Evolutionary conservation across 2,329 filamentous ascomycete genomes (phyloP).

Genomic region (Epichloe coenophiala): DNA sequence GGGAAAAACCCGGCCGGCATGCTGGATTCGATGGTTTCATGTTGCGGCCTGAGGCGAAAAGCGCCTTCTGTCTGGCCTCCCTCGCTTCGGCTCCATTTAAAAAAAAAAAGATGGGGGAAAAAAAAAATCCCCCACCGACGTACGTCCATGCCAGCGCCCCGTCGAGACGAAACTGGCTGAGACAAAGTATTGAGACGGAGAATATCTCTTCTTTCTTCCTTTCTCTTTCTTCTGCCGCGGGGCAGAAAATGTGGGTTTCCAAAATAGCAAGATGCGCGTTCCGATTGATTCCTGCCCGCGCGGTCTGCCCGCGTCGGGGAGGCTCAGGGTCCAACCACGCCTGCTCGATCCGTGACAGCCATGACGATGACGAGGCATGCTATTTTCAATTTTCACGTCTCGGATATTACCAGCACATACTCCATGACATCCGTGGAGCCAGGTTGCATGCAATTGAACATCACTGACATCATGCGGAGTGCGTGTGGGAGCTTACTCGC

Average conservation of each 20-base stretch:
- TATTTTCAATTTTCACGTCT: not conserved
- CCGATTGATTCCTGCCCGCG: not conserved
- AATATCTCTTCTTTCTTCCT: not conserved
- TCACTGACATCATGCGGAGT: no score
- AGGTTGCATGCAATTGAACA: not conserved
- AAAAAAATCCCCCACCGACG: no score
- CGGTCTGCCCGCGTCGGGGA: not conserved
- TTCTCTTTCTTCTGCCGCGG: not conserved
- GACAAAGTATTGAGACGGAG: conserved; percentile 1
- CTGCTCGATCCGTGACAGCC: not conserved
- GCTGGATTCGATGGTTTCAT: conserved; percentile 1
- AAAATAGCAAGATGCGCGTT: not conserved
- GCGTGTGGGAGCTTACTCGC: no score
- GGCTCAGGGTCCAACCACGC: not conserved
- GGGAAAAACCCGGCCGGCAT: not conserved
- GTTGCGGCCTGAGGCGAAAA: not conserved
- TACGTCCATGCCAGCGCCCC: not conserved
- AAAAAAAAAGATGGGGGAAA: no score
- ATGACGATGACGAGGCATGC: not conserved
- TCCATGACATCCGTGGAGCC: not conserved
- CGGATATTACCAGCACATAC: not conserved
- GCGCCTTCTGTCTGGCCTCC: not conserved
- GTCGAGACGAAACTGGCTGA: not conserved
- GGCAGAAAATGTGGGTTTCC: not conserved
- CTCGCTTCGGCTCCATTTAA: not conserved